Conservation (phyloP, 176 grass and related monocot genomes). For the Tuctoria greenei region DNA sequence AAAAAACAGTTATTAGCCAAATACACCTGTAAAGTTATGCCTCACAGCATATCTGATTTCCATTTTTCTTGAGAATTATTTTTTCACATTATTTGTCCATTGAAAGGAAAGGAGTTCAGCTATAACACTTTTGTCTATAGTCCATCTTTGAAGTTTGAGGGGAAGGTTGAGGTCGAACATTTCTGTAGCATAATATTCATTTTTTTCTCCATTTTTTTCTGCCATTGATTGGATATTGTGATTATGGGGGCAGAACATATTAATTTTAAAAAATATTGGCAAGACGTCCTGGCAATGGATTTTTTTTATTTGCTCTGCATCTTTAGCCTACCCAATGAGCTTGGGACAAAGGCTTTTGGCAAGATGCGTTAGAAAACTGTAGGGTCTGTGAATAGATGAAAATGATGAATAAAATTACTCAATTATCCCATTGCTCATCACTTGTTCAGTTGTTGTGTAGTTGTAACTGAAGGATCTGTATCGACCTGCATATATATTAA, state of each 20-base stretch:
- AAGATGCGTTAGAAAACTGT: constrained; percentile 8
- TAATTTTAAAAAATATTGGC: background rate
- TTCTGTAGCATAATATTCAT: background rate
- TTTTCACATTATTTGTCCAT: background rate
- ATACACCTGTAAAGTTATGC: constrained; percentile 9
- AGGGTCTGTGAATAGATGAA: background rate
- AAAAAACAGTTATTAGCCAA: background rate
- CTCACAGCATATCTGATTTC: background rate
- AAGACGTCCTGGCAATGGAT: too few relatives aligned
- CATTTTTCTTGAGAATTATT: background rate
- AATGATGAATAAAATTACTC: background rate
- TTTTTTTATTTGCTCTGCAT: too few relatives aligned
- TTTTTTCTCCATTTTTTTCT: background rate
- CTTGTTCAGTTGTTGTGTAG: background rate
- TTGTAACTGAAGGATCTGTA: background rate
- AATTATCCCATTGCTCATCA: background rate
- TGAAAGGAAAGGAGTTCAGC: background rate
- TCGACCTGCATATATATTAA: constrained; percentile 11
- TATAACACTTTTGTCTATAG: background rate
- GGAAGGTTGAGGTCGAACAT: background rate
- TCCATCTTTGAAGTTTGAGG: background rate
- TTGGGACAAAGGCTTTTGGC: too few relatives aligned
- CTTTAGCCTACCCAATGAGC: too few relatives aligned
- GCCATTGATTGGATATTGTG: background rate
- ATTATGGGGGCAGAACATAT: background rate